These are phyloP conservation scores for Lachnellula hyalina DNA, from an alignment of 2,329 filamentous ascomycete species.

Conservation along the genomic window DNA sequence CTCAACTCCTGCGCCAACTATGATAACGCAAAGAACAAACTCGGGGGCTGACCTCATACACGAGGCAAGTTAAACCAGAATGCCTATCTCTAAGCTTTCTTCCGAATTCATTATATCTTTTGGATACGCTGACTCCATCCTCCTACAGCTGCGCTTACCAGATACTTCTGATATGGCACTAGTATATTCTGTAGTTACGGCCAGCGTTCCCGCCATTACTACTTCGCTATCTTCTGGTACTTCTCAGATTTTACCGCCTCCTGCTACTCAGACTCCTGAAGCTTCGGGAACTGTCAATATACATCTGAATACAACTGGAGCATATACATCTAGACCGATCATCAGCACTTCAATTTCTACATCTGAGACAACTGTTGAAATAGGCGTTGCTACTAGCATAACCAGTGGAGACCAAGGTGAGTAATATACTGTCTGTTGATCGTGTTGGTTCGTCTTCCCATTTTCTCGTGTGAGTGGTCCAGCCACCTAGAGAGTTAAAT, in stretches of 20 bases:
- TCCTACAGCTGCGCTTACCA: not conserved
- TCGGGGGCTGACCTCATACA: not conserved
- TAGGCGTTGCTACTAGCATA: not conserved
- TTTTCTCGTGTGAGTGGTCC: too few species aligned
- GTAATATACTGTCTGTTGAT: not conserved
- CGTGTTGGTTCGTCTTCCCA: too few species aligned
- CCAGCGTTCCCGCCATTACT: slow-evolving; percentile 30
- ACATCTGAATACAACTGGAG: slow-evolving; percentile 27
- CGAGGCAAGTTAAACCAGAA: too few species aligned
- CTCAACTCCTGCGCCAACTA: not conserved
- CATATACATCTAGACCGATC: slow-evolving; percentile 17
- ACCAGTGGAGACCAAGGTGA: not conserved
- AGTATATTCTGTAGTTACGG: slow-evolving; percentile 12
- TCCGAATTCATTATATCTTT: not conserved
- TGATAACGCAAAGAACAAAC: not conserved
- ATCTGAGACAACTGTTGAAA: slow-evolving; percentile 12
- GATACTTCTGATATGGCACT: not conserved
- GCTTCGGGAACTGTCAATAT: slow-evolving; percentile 33
- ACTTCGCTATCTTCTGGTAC: slow-evolving; percentile 29
- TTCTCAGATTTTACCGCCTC: slow-evolving; percentile 33
- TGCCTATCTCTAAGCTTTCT: not conserved
- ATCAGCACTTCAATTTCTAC: slow-evolving; percentile 19
- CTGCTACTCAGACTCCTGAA: slow-evolving; percentile 26
- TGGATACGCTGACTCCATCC: not conserved
- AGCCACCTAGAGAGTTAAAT: too few species aligned